Base-by-base conservation (phyloP, 2,329 filamentous ascomycete species). In the Diaporthe nobilis region DNA sequence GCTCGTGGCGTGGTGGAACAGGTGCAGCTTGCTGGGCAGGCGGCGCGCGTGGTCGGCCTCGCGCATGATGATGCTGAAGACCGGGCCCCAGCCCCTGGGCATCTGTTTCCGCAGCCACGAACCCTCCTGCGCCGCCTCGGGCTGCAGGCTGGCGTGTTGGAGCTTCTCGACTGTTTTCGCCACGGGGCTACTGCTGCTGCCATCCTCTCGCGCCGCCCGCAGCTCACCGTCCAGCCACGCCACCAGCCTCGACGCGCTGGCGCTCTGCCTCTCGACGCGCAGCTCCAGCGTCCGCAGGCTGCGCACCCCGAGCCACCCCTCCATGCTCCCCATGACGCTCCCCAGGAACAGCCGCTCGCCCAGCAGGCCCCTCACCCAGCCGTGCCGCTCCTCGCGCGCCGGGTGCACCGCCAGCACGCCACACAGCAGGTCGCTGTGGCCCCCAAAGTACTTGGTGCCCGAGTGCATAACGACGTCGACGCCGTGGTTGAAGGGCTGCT, bases 1-100 rank as follows among this genome's bases (percentile, higher is more conserved):
- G 83, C 94, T 97, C 3, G 97, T 99, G 8, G 97, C 97, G 84
- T 99, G 97, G 80, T 98, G 95, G 87, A 98, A 98, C 60, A 98
- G 89, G 3, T 88, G 82, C 82, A 98, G 85, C 83, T 94, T 94
- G 81, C 93, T 94, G 4, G 97, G 97, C 78, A 99, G 85, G 42
- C 86, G 84, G 78, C 88, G 90, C 4, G 97, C 96, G 71, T 90
- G 82, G 1, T 87, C 85, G 77, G 90, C 87, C 3, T 89, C 86
- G 80, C 90, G 90, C 86, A 94, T 89, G 75, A 89, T 88, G 34
- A 98, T 88, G 4, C 93, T 90, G 81, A 98, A 98, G 9, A 98
- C 96, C 2, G 97, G 94, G 0, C 96, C 95, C 83, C 92, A 98
- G 0, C 97, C 97, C 78, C 91, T 90, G 0, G 96, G 95, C 97